These are phyloP conservation scores for Aspergillus avenaceus DNA, from an alignment of 495 filamentous ascomycete genomes.

Conservation along the genomic window DNA sequence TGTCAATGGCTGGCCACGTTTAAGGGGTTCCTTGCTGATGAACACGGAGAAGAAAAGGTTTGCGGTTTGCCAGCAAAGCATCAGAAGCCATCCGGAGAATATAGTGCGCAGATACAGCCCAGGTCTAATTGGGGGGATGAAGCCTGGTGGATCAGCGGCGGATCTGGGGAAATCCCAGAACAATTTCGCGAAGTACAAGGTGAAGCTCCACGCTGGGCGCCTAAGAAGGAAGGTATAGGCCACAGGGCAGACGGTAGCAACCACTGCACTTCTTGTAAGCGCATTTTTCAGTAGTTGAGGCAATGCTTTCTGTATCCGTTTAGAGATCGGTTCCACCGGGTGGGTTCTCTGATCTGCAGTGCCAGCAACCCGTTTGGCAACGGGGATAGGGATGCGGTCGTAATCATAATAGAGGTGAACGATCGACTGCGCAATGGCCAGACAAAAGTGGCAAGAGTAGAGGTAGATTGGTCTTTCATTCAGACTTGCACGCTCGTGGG, in stretches of 20 bases:
- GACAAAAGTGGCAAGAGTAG: slow-evolving; percentile 59
- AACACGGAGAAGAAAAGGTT: slow-evolving; percentile 75
- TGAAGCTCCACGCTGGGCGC: slow-evolving; percentile 58
- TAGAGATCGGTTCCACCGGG: slow-evolving; percentile 28
- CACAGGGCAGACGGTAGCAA: slow-evolving; percentile 44
- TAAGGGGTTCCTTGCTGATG: slow-evolving; percentile 75
- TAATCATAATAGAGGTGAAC: slow-evolving; percentile 71
- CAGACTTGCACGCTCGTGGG: slow-evolving; percentile 68
- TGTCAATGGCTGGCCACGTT: slow-evolving; percentile 78
- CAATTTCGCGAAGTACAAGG: slow-evolving; percentile 62
- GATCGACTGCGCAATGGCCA: slow-evolving; percentile 65
- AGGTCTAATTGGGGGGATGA: slow-evolving; percentile 53
- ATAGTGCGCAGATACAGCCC: slow-evolving; percentile 57
- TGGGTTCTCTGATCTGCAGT: slow-evolving; percentile 33
- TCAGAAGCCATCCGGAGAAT: slow-evolving; percentile 60
- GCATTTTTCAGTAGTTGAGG: slow-evolving; percentile 22
- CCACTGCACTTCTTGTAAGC: slow-evolving; percentile 36
- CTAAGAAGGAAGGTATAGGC: slow-evolving; percentile 65
- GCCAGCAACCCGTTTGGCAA: slow-evolving; percentile 32
- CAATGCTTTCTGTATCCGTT: slow-evolving; percentile 26
- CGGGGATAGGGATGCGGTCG: slow-evolving; percentile 61
- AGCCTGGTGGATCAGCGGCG: slow-evolving; percentile 51
- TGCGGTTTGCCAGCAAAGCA: slow-evolving; percentile 66
- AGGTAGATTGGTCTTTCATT: slow-evolving; percentile 89
- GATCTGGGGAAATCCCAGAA: slow-evolving; percentile 71